Evolutionary conservation across 2,329 filamentous ascomycete genomes (phyloP).

Genomic region (Diaporthe capsici): DNA sequence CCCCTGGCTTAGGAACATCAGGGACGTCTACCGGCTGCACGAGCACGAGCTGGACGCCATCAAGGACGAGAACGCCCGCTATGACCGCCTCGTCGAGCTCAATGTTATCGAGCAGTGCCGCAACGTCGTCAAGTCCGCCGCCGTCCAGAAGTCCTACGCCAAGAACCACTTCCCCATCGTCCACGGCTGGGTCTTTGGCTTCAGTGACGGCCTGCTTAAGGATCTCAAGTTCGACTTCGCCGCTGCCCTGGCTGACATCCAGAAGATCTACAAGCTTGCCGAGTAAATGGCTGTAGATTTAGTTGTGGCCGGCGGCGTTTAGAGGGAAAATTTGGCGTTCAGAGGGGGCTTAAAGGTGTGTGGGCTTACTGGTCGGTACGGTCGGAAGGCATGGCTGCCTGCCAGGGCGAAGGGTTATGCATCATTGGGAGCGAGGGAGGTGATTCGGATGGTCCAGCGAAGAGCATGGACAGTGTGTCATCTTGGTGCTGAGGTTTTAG

Average conservation of each 20-base stretch:
- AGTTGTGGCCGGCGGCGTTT: background rate
- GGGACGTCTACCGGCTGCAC: constrained; percentile 80
- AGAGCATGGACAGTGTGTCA: background rate
- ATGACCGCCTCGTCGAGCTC: constrained; percentile 82
- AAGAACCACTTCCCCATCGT: constrained; percentile 77
- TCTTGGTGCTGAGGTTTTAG: background rate
- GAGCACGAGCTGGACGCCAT: constrained; percentile 78
- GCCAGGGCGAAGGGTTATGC: background rate
- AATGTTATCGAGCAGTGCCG: constrained; percentile 86
- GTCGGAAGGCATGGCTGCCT: background rate
- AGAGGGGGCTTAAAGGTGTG: background rate
- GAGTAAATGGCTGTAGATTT: constrained; percentile 19
- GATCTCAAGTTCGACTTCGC: constrained; percentile 71
- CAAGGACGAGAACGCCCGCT: constrained; percentile 70
- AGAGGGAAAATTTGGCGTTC: constrained; percentile 8
- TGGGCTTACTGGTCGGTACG: background rate
- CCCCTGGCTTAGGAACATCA: constrained; percentile 81
- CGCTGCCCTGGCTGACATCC: constrained; percentile 63
- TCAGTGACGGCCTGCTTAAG: constrained; percentile 75
- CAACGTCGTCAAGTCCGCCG: constrained; percentile 83
- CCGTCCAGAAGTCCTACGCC: constrained; percentile 80
- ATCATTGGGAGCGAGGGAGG: background rate
- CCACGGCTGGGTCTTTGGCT: constrained; percentile 81
- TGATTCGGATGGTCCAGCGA: background rate
- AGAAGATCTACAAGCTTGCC: constrained; percentile 72